These are phyloP conservation scores for Tausonia pullulans DNA, from an alignment of 1,284 basidiomycete genomes.

Conservation along the genomic window DNA sequence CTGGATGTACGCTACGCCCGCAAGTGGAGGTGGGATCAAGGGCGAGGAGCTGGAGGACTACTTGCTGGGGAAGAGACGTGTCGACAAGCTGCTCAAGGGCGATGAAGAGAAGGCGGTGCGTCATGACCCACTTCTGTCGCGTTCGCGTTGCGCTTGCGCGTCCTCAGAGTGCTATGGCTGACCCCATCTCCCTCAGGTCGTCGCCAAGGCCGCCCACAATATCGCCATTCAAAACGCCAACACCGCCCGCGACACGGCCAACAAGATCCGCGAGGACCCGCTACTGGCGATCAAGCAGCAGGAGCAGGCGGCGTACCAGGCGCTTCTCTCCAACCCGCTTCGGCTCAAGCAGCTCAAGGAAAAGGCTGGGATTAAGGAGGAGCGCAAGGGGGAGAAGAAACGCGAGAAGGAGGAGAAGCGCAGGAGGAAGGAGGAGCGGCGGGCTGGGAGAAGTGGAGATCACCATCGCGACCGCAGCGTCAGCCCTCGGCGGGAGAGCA, in stretches of 20 bases:
- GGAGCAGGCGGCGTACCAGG: constrained; percentile 84
- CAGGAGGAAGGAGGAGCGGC: constrained; percentile 43
- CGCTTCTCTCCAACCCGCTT: constrained; percentile 81
- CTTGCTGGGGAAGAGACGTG: constrained; percentile 92
- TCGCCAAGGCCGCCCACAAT: constrained; percentile 74
- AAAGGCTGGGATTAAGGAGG: constrained; percentile 58
- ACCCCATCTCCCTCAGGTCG: constrained; percentile 44
- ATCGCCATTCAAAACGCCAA: constrained; percentile 91
- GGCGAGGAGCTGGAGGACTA: constrained; percentile 84
- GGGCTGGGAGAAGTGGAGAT: constrained; percentile 38
- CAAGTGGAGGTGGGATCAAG: constrained; percentile 38
- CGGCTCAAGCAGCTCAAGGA: constrained; percentile 71
- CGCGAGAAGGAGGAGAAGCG: constrained; percentile 50
- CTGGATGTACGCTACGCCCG: constrained; percentile 99
- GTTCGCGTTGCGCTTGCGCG: not conserved
- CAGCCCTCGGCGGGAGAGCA: not conserved
- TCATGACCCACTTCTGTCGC: constrained; percentile 2
- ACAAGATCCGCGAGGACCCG: constrained; percentile 94
- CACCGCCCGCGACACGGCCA: constrained; percentile 70
- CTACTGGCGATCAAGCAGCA: constrained; percentile 93
- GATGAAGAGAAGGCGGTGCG: constrained; percentile 71
- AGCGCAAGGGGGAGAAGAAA: constrained; percentile 56
- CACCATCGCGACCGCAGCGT: constrained; percentile 1
- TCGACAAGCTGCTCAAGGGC: constrained; percentile 79
- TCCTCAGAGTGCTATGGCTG: not conserved